phyloP scores from a whole-genome alignment of 2,329 filamentous ascomycete species.

The Diplodia sapinea region DNA sequence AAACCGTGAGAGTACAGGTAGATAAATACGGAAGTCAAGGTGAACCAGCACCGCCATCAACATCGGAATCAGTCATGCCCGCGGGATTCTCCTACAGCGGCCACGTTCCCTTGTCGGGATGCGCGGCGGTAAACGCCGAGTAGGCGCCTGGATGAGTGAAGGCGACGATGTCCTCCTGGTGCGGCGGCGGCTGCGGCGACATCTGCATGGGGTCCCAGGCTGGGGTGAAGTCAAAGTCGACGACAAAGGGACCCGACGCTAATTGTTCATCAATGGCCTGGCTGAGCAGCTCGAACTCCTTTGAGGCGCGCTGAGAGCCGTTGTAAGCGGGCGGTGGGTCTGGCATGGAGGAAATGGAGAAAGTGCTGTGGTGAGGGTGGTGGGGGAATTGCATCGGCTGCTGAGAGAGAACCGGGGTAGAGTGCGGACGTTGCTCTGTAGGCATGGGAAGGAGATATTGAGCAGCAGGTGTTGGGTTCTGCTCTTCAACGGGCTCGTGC shows the following conservation, averaged over 20 bases:
- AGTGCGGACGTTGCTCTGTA: slow-evolving; percentile 13
- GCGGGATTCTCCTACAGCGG: neutral
- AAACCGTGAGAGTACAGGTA: neutral
- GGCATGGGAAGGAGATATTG: slow-evolving; percentile 1
- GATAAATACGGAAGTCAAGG: neutral
- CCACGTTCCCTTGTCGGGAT: slow-evolving; percentile 17
- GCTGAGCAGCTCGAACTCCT: slow-evolving; percentile 18
- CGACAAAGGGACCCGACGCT: slow-evolving; percentile 18
- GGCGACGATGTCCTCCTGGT: slow-evolving; percentile 24
- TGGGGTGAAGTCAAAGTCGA: slow-evolving; percentile 24
- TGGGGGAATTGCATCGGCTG: neutral
- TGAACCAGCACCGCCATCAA: neutral
- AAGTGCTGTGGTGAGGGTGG: neutral
- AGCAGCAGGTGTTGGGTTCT: neutral
- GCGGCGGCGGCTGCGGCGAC: neutral
- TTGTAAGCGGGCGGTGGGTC: slow-evolving; percentile 5
- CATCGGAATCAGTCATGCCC: slow-evolving; percentile 1
- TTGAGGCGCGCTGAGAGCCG: slow-evolving; percentile 1
- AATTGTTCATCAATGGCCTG: slow-evolving; percentile 25
- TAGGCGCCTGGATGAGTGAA: slow-evolving; percentile 29
- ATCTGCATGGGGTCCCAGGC: slow-evolving; percentile 17
- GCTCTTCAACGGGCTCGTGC: slow-evolving; percentile 1
- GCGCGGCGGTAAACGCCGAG: slow-evolving; percentile 20
- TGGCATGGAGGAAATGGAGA: slow-evolving; percentile 8
- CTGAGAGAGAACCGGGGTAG: slow-evolving; percentile 5